Conservation (phyloP, 2,329 filamentous ascomycete genomes). For the Triangularia setosa region DNA sequence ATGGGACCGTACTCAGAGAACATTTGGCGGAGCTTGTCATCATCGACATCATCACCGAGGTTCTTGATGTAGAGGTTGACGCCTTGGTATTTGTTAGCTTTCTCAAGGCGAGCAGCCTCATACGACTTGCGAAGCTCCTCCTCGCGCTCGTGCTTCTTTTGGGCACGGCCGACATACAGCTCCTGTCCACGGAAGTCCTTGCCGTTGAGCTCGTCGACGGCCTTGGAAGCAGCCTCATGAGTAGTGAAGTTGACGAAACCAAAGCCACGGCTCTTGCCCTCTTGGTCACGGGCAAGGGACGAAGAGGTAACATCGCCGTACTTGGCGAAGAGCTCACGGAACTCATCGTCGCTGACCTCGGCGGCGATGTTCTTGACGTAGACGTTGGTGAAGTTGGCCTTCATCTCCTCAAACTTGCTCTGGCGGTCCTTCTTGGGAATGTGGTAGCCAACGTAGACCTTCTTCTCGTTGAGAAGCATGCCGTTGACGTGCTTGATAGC, state of each 20-base stretch:
- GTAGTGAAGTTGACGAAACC: slow-evolving; percentile 95
- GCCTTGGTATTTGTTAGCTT: slow-evolving; percentile 98
- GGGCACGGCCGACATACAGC: slow-evolving; percentile 94
- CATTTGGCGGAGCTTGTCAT: slow-evolving; percentile 93
- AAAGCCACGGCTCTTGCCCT: slow-evolving; percentile 92
- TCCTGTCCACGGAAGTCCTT: slow-evolving; percentile 92
- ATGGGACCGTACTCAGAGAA: slow-evolving; percentile 91
- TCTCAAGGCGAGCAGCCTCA: slow-evolving; percentile 94
- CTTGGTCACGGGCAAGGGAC: slow-evolving; percentile 81
- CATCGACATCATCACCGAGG: slow-evolving; percentile 91
- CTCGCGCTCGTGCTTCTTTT: slow-evolving; percentile 99
- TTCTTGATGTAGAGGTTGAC: slow-evolving; percentile 99
- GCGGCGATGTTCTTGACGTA: slow-evolving; percentile 96
- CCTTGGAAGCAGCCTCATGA: slow-evolving; percentile 79
- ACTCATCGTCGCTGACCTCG: slow-evolving; percentile 88
- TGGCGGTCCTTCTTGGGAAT: slow-evolving; percentile 99
- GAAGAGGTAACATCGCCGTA: slow-evolving; percentile 94
- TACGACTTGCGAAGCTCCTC: slow-evolving; percentile 99
- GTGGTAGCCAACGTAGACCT: slow-evolving; percentile 98
- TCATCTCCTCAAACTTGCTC: slow-evolving; percentile 99
- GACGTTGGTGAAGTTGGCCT: slow-evolving; percentile 99
- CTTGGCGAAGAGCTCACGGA: slow-evolving; percentile 87
- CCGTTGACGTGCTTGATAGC: slow-evolving; percentile 99
- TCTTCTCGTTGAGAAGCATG: slow-evolving; percentile 99
- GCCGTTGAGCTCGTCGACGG: slow-evolving; percentile 88